These are phyloP conservation scores for Phyllachora maydis DNA, from an alignment of 2,329 filamentous ascomycete species.

Conservation along the genomic window DNA sequence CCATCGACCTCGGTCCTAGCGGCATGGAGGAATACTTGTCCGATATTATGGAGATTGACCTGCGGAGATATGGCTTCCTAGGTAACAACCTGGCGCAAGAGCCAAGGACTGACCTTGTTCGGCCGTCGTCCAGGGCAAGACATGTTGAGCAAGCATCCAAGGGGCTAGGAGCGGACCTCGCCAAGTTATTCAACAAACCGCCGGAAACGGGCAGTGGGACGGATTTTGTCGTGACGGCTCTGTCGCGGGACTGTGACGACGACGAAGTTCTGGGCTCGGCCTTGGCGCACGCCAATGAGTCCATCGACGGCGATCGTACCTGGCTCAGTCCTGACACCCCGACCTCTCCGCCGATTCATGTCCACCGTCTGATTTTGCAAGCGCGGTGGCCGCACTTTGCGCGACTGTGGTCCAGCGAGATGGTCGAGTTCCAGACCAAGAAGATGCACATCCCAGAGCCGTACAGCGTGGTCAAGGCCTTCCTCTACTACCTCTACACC, in stretches of 20 bases:
- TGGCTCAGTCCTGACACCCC: conserved; percentile 41
- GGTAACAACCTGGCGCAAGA: conserved; percentile 52
- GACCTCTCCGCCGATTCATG: conserved; percentile 72
- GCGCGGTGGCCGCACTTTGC: conserved; percentile 95
- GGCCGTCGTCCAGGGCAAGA: conserved; percentile 24
- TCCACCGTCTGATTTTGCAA: conserved; percentile 85
- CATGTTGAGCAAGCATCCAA: conserved; percentile 33
- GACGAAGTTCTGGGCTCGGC: conserved; percentile 37
- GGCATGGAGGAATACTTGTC: conserved; percentile 81
- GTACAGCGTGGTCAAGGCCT: conserved; percentile 82
- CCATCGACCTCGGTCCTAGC: conserved; percentile 44
- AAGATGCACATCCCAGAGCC: conserved; percentile 97
- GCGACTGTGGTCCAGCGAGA: conserved; percentile 77
- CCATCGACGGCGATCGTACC: conserved; percentile 18
- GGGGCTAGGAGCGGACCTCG: conserved; percentile 67
- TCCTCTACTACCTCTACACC: conserved; percentile 91
- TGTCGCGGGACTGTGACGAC: conserved; percentile 55
- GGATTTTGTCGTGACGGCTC: conserved; percentile 80
- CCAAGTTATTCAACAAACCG: conserved; percentile 67
- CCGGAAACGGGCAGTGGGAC: conserved; percentile 71
- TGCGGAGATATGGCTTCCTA: conserved; percentile 76
- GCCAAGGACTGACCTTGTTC: conserved; percentile 21
- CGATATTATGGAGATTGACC: conserved; percentile 83
- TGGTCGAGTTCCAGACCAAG: conserved; percentile 93
- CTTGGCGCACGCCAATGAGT: conserved; percentile 22